phyloP scores from a whole-genome alignment of 2,329 filamentous ascomycete species.

The Colletotrichum salicis region DNA sequence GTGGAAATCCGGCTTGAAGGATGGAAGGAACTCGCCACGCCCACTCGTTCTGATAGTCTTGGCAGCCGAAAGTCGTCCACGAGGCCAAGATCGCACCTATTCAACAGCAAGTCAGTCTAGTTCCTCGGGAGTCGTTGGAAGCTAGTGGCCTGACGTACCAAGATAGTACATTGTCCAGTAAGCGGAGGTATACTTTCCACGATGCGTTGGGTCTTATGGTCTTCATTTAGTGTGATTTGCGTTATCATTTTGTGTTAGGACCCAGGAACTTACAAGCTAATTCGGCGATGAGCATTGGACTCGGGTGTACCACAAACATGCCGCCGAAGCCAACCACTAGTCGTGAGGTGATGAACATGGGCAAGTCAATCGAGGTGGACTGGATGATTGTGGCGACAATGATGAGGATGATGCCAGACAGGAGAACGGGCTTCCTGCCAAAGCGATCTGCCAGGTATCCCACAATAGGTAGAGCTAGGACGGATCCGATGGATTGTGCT shows the following conservation, averaged over 20 bases:
- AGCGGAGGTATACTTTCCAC: conserved; percentile 46
- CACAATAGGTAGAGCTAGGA: conserved; percentile 54
- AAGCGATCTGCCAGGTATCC: conserved; percentile 50
- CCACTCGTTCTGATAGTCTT: conserved; percentile 22
- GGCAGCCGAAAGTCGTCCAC: conserved; percentile 35
- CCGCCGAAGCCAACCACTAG: conserved; percentile 48
- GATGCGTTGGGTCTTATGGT: conserved; percentile 43
- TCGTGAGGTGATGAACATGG: conserved; percentile 48
- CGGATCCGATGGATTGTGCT: conserved; percentile 54
- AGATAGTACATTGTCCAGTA: conserved; percentile 49
- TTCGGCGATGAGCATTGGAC: conserved; percentile 48
- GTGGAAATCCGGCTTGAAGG: conserved; percentile 21
- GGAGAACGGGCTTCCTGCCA: conserved; percentile 50
- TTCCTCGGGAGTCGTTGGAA: not conserved
- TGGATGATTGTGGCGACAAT: conserved; percentile 50
- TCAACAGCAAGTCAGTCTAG: not conserved
- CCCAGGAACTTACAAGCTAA: conserved; percentile 37
- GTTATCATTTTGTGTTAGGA: no score
- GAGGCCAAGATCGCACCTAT: conserved; percentile 35
- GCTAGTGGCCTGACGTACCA: not conserved
- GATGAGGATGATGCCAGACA: conserved; percentile 48
- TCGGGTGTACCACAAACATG: conserved; percentile 52
- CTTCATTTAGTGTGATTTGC: no score
- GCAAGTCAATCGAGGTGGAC: conserved; percentile 47
- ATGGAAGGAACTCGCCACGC: conserved; percentile 25